Evolutionary conservation across 805 yeast species (phyloP), one percentile per base, ranked within the genome.

Genomic region (Scheffersomyces coipomensis): DNA sequence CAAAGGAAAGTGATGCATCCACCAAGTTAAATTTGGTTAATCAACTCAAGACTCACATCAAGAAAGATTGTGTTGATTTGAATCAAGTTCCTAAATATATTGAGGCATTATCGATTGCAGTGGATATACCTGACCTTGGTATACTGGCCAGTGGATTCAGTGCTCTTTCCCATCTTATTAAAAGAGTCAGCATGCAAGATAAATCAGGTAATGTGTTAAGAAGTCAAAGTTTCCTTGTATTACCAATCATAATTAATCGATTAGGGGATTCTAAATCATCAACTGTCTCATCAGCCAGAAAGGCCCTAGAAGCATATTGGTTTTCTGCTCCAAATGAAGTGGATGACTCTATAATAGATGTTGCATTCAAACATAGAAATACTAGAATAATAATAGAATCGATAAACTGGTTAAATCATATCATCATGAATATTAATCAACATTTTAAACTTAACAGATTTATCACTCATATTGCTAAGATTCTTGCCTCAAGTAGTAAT

Each of bases 151-250:
- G 58, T 17, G 68, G 78, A 2, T 78, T 79, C 49, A 70, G 78
- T 21, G 69, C 78, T 0, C 52, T 78, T 3, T 77, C 81, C 35
- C 83, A 80, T 49, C 55, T 79, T 37, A 71, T 80, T 22, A 79
- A 78, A 42, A 59, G 85, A 16, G 75, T 80, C 5, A 72, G 79
- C 34, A 74, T 78, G 57, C 85, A 80, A 56, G 83, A 79, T 46
- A 58, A 67, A 1, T 51, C 56, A 8, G 67, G 66, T 2, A 19
- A 38, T 11, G 63, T 73, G 0, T 59, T 80, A 31, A 62, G 61
- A 42, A 53, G 59, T 2, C 73, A 73, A 27, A 65, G 75, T 29
- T 65, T 62, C 38, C 55, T 66, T 18, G 72, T 77, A 2, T 53
- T 81, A 4, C 85, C 85, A 2, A 66, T 76, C 5, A 47, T 81